Evolutionary conservation across 2,329 filamentous ascomycete genomes (phyloP).

Genomic region (Clarireedia monteithiana): DNA sequence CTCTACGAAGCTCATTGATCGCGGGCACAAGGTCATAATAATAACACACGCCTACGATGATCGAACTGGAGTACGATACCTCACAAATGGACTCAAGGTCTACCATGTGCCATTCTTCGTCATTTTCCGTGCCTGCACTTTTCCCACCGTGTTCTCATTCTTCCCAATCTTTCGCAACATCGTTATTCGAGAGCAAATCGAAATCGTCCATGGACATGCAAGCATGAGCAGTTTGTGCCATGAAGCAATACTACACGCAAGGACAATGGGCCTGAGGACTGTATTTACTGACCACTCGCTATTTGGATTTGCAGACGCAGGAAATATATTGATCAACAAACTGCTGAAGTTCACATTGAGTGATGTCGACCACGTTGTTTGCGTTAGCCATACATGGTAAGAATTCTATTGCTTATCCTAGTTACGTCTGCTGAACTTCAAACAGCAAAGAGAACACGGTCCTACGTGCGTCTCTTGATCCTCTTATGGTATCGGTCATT

Average conservation of each 20-base stretch:
- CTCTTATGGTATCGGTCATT: conserved; percentile 94
- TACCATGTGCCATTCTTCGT: conserved; percentile 96
- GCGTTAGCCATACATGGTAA: conserved; percentile 95
- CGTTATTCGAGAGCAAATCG: conserved; percentile 84
- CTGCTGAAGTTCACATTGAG: conserved; percentile 91
- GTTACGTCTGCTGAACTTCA: conserved; percentile 17
- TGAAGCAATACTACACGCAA: conserved; percentile 87
- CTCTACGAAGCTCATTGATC: conserved; percentile 91
- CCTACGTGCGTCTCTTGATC: conserved; percentile 85
- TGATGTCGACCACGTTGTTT: conserved; percentile 97
- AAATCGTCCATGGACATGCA: conserved; percentile 97
- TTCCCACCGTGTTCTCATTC: conserved; percentile 97
- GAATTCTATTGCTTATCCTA: conserved; percentile 18
- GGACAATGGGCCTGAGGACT: conserved; percentile 92
- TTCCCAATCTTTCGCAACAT: conserved; percentile 98
- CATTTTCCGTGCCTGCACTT: conserved; percentile 87
- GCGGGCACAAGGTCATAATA: conserved; percentile 95
- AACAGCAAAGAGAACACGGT: conserved; percentile 94
- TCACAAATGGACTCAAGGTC: conserved; percentile 96
- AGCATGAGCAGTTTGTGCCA: conserved; percentile 90
- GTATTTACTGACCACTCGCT: conserved; percentile 97
- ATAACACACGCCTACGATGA: conserved; percentile 94
- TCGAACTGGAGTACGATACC: conserved; percentile 83
- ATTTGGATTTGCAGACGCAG: conserved; percentile 94
- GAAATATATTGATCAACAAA: conserved; percentile 94